Percentiles rank a stretch among this genome's conserved stretches.
Evolutionary conservation across 306 rosid species (phyloP).

Genomic region (Rosa lucieae): DNA sequence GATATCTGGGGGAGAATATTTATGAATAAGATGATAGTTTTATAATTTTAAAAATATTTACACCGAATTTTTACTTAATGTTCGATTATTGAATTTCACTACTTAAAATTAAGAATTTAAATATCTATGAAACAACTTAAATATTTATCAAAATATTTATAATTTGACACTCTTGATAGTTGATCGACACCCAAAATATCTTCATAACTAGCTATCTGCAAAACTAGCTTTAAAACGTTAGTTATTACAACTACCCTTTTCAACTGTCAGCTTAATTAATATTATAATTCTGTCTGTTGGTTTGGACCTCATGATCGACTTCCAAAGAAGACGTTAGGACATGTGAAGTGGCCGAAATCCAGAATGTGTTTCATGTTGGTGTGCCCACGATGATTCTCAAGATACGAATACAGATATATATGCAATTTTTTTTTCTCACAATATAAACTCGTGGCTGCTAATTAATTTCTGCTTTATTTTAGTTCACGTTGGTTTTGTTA

Average conservation of each 20-base stretch:
- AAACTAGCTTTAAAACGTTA: neutral
- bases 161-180: no score
- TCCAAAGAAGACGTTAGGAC: neutral
- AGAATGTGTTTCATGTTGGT: conserved; percentile 21
- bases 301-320: neutral
- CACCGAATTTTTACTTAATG: no score
- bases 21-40: no score
- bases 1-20: no score
- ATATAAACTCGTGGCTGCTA: conserved; percentile 15
- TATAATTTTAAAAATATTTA: no score
- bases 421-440: neutral
- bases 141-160: no score
- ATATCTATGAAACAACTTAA: no score
- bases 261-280: neutral
- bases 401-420: conserved; percentile 29
- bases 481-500: neutral
- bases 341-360: conserved; percentile 16
- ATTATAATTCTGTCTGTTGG: neutral
- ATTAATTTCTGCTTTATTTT: conserved; percentile 22
- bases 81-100: no score
- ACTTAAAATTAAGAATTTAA: no score
- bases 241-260: neutral
- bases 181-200: no score
- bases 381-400: conserved; percentile 24
- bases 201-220: no score